Base-by-base conservation (phyloP, 2,329 filamentous ascomycete species). In the Neonectria magnoliae region DNA sequence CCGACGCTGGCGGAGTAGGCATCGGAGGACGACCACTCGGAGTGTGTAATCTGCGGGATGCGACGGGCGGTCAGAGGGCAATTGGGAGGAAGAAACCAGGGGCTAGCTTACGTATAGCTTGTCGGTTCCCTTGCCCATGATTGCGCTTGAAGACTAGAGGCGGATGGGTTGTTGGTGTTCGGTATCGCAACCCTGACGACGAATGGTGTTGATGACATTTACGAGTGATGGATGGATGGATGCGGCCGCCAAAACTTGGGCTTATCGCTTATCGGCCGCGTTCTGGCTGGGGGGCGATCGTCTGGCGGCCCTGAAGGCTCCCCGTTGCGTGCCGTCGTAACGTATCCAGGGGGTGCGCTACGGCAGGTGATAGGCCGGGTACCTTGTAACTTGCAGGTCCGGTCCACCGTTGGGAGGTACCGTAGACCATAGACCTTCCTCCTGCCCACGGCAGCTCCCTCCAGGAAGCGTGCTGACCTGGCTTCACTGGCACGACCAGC, bases 11-110 rank as follows among this genome's bases (percentile, higher is more conserved):
- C 93, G 33, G 92, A 92, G 81, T 93, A 98, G 64, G 93, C 90
- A 79, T 98, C 94, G 52, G 91, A 89, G 6, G 94, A 97, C 8
- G 93, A 91, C 96, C 96, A 99, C 85, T 99, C 96, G 44, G 93
- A 97, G 82, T 99, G 97, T 60, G 96, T 99, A 76, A 99, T 99
- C 78, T 83, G 60, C 25, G 14, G 16, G 56, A 52, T 53, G 53
- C 18, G 42, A 57, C 29, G 31, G 41, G 57, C 48, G 55, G 47
- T 54, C 33, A 64, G 52, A 16, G 45, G 56, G 27, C 11, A 50
- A 29, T 18, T 41, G 25, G 8, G 3, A 31, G 16, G n/a, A 16
- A 25, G 13, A 9, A 10, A 11, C 16, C 11, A 10, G 7, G 13
- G 10, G 11, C 9, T 31, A 16, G 25, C 77, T 68, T 75, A 81